Evolutionary conservation across 345 rosid genomes (phyloP).

Genomic region (Salix koriyanagi): DNA sequence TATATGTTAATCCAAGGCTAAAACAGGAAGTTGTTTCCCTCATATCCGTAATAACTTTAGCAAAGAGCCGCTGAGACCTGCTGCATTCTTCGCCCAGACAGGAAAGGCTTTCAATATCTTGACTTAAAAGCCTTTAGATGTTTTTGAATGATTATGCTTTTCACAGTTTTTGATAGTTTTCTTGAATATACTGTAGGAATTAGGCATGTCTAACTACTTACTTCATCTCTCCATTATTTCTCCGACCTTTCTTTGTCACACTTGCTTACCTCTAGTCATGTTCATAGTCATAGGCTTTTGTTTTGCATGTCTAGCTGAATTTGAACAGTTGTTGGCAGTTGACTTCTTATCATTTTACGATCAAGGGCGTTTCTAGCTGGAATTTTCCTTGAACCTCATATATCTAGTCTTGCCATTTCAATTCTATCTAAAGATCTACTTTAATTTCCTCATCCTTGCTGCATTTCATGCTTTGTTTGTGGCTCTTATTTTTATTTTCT

Average conservation of each 20-base stretch:
- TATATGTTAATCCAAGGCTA: not conserved
- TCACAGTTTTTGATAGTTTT: not conserved
- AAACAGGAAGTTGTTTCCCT: not conserved
- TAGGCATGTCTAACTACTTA: not conserved
- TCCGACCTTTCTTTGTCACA: not conserved
- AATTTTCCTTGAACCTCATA: not conserved
- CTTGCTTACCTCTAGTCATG: not conserved
- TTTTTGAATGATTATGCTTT: not conserved
- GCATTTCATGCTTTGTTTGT: not conserved
- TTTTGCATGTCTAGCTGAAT: not conserved
- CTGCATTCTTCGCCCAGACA: not conserved
- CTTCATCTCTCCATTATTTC: not conserved
- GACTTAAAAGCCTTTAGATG: not conserved
- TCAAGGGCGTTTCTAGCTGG: not conserved
- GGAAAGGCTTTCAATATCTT: not conserved
- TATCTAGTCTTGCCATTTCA: not conserved
- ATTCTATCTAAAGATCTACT: not conserved
- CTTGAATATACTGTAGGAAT: no score
- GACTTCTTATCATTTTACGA: not conserved
- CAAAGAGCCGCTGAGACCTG: not conserved
- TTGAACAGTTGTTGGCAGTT: not conserved
- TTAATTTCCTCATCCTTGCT: not conserved
- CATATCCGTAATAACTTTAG: not conserved
- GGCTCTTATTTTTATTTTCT: not conserved
- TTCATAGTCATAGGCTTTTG: not conserved